Base-by-base conservation (phyloP, 441 rosid species). In the Mallotus japonicus region DNA sequence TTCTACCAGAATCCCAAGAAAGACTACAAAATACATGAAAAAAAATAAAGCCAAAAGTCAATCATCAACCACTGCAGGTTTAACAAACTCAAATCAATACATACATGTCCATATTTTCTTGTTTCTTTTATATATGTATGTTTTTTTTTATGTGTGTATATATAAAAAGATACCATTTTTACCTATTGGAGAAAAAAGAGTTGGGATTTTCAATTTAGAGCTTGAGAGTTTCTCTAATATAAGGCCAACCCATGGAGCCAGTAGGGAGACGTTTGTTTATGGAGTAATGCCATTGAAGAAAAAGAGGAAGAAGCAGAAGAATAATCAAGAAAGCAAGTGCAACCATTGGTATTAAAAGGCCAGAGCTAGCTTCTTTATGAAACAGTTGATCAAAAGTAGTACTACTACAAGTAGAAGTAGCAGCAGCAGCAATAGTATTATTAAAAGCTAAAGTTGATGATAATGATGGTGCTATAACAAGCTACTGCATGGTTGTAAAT, bases 231-330 rank as follows among this genome's bases (percentile, higher is more conserved):
- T 93, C 97, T 19, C 98, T 97, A 19, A 94, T 72, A 77, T 92
- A 94, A 76, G 98, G 97, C 95, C 97, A 94, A 3, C 97, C 98
- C 93, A 94, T 87, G 24, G 98, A 89, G 34, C 98, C 97, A 14
- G 98, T 97, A 0, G 98, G 97, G 17, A 92, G 80, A 61, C 76
- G 84, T 47, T 74, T 74, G 75, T 79, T 73, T 63, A 65, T 81
- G 70, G 75, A 74, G 64, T 78, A 80, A 63, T 70, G 74, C 86
- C 92, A 75, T 73, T 75, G 83, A 73, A 78, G 71, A 22, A 77
- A n/a, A 68, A 73, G 44, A 56, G 75, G 53, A n/a, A 82, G 62
- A 63, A 77, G 58, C 40, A 79, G 24, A 22, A 67, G 32, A 74
- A 81, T 42, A 76, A 73, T 40, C 54, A 73, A 54, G 14, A 72